These are phyloP conservation scores for Penicillium polonicum DNA, from an alignment of 2,329 filamentous ascomycete genomes.

Conservation along the genomic window DNA sequence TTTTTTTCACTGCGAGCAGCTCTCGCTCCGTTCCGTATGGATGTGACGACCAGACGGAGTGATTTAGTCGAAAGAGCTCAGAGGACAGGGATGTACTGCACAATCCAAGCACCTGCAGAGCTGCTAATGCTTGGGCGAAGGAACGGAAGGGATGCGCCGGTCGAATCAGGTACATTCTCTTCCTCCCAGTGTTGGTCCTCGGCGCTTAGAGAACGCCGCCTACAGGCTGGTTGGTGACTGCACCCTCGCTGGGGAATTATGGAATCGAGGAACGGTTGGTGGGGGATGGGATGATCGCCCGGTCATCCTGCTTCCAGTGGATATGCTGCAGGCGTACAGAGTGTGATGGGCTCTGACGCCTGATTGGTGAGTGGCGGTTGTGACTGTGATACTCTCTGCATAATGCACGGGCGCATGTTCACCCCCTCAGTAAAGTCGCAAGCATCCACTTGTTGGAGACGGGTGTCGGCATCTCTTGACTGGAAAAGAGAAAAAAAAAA, in stretches of 20 bases:
- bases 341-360: slow-evolving; percentile 22
- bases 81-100: slow-evolving; percentile 1
- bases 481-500: not conserved
- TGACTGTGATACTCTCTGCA: slow-evolving; percentile 38
- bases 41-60: slow-evolving; percentile 18
- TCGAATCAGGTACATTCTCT: slow-evolving; percentile 19
- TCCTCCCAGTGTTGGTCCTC: not conserved
- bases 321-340: slow-evolving; percentile 13
- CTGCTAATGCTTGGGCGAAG: not conserved
- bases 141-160: slow-evolving; percentile 4
- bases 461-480: not conserved
- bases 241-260: not conserved
- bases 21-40: slow-evolving; percentile 4
- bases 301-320: slow-evolving; percentile 8
- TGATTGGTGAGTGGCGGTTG: slow-evolving; percentile 27
- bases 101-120: slow-evolving; percentile 8
- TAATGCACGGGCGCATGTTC: slow-evolving; percentile 17
- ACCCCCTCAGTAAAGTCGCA: slow-evolving; percentile 3
- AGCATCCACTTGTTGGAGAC: not conserved
- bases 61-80: not conserved
- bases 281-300: slow-evolving; percentile 7
- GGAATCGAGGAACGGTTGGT: slow-evolving; percentile 10
- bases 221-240: slow-evolving; percentile 16
- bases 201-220: slow-evolving; percentile 25
- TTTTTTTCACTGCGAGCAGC: slow-evolving; percentile 23